These are phyloP conservation scores for Pezicula rhizophila DNA, from an alignment of 2,329 filamentous ascomycete species.

Conservation along the genomic window DNA sequence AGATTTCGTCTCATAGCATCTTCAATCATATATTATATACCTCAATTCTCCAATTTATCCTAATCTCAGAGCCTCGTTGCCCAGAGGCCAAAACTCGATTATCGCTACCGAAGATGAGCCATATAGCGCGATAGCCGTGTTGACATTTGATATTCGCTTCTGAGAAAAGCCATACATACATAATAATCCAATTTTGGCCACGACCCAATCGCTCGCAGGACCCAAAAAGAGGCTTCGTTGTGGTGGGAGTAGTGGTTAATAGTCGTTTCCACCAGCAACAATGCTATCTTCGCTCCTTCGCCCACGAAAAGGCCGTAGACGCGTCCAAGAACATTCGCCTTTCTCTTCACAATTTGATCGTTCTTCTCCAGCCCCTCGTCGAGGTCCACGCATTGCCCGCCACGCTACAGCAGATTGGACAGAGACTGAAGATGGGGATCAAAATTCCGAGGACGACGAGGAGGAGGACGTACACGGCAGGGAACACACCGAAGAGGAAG, in stretches of 20 bases:
- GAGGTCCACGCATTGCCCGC: conserved; percentile 13
- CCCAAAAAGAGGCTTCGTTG: too few species aligned
- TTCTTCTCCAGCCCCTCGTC: conserved; percentile 16
- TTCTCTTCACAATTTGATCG: conserved; percentile 26
- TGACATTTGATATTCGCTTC: not conserved
- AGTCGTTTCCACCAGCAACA: not conserved
- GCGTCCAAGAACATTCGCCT: conserved; percentile 22
- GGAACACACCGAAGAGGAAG: conserved; percentile 25
- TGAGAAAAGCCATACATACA: not conserved
- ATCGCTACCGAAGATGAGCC: not conserved
- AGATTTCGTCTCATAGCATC: too few species aligned
- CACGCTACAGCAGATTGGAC: conserved; percentile 58
- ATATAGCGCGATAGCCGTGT: not conserved
- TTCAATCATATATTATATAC: too few species aligned
- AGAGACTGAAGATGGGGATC: conserved; percentile 50
- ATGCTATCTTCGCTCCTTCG: conserved; percentile 33
- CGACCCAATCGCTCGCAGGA: too few species aligned
- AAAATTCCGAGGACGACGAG: conserved; percentile 15
- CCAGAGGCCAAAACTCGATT: not conserved
- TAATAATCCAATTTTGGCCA: not conserved
- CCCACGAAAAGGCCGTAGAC: conserved; percentile 25
- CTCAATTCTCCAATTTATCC: not conserved
- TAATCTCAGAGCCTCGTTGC: not conserved
- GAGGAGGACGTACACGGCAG: conserved; percentile 16
- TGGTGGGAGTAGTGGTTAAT: not conserved